Base-by-base conservation (phyloP, 768 basidiomycete genomes). In the Postia placenta region DNA sequence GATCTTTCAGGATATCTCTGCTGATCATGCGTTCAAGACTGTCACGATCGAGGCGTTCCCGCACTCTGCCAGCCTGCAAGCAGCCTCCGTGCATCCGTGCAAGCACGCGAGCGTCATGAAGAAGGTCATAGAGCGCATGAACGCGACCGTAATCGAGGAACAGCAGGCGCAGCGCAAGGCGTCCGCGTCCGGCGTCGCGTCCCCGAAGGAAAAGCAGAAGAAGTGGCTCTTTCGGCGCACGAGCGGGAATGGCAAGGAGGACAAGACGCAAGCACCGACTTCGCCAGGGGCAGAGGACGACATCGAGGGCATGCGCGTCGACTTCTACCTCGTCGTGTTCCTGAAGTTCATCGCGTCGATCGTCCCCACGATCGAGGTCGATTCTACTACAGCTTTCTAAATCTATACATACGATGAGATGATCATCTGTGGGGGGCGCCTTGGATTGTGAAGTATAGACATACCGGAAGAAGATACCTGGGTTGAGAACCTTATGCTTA, bases 51-150 rank as follows among this genome's bases (percentile, higher is more conserved):
- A 99, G 66, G 80, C 86, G 0, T 99, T 99, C 79, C 92, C 94
- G n/a, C 93, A 97, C 68, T 88, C 87, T 0, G 71, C 80, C 1
- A 81, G 85, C 11, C 76, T 94, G 40, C 85, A 91, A 63, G 83
- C 86, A 1, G 96, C 94, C 0, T 92, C 88, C 0, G 95, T 99
- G 11, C 95, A 99, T 66, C 95, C 95, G 2, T 99, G 95, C 79
- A 97, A 96, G 64, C 95, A 99, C 66, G 89, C 93, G 1, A 91
- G 85, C 66, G 96, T 99, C 50, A 99, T 99, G 96, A 97, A 96
- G 79, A 98, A 97, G 66, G 92, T 98, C 53, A 97, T 98, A 63
- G 95, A 98, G 67, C 80, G 95, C 49, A 97, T 98, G 93, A 96
- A 98, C 68, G 81, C 79, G 56, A 83, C 83, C 53, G 86, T 92